Evolutionary conservation across 202 grass and related monocot genomes (phyloP).

Genomic region (Panicum hallii): DNA sequence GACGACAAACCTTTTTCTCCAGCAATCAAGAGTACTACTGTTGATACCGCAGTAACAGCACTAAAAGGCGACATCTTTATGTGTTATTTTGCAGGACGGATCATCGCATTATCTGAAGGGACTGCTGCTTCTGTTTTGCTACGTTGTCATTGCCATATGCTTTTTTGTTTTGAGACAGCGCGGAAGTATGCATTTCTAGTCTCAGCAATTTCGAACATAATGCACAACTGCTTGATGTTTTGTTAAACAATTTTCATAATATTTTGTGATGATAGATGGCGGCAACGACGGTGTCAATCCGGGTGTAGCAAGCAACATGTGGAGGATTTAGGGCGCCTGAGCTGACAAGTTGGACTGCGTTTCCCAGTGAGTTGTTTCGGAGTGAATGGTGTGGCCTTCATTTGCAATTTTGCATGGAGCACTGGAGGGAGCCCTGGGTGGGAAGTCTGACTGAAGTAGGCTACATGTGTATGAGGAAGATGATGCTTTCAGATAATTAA

Average conservation of each 20-base stretch:
- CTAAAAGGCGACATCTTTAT: not conserved
- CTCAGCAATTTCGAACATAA: not conserved
- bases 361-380: not conserved
- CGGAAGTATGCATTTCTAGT: conserved; percentile 51
- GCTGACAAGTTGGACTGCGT: conserved; percentile 35
- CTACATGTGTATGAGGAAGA: not conserved
- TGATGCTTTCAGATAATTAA: not conserved
- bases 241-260: not conserved
- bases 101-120: conserved; percentile 94
- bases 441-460: not conserved
- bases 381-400: not conserved
- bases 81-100: conserved; percentile 61
- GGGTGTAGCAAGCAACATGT: conserved; percentile 27
- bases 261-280: conserved; percentile 32
- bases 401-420: conserved; percentile 34
- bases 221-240: not conserved
- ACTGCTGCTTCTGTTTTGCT: conserved; percentile 75
- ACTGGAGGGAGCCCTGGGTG: not conserved
- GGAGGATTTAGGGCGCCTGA: conserved; percentile 23
- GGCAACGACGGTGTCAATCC: not conserved
- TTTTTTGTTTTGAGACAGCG: conserved; percentile 64
- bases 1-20: not conserved
- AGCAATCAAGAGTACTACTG: not conserved
- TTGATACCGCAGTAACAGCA: not conserved
- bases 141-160: conserved; percentile 54